Evolutionary conservation across 2,329 filamentous ascomycete genomes (phyloP).

Genomic region (Aureobasidium sp.): DNA sequence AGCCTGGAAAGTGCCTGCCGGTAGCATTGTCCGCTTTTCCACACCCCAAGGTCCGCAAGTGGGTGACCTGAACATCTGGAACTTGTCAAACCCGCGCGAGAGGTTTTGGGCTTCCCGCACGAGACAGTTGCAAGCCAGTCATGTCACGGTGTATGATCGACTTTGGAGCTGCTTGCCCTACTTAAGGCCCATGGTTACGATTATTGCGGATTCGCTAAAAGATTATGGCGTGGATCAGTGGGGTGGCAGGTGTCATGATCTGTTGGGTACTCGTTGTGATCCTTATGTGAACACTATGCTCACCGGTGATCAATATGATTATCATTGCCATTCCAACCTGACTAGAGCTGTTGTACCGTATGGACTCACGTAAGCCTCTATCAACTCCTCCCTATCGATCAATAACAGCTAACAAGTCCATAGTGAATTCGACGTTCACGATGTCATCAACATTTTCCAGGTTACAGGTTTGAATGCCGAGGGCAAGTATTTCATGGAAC

Average conservation of each 20-base stretch:
- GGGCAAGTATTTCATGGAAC: conserved; percentile 70
- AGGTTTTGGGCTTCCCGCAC: conserved; percentile 77
- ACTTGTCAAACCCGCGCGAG: conserved; percentile 66
- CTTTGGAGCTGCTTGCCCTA: conserved; percentile 75
- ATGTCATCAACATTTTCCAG: conserved; percentile 82
- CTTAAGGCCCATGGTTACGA: conserved; percentile 66
- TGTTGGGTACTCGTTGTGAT: conserved; percentile 73
- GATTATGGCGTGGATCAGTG: conserved; percentile 36
- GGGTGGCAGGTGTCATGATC: conserved; percentile 66
- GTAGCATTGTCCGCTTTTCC: conserved; percentile 63
- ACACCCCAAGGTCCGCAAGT: conserved; percentile 75
- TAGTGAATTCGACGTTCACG: conserved; percentile 66
- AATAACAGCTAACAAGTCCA: not conserved
- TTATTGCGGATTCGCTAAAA: conserved; percentile 56
- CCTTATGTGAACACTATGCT: conserved; percentile 75
- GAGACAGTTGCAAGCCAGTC: conserved; percentile 68
- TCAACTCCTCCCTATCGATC: no score
- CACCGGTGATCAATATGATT: conserved; percentile 65
- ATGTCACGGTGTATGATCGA: conserved; percentile 64
- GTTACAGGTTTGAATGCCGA: conserved; percentile 68
- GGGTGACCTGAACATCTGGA: conserved; percentile 79
- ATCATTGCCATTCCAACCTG: conserved; percentile 78
- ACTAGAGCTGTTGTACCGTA: conserved; percentile 62
- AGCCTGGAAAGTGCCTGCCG: conserved; percentile 64
- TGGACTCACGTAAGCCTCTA: conserved; percentile 45